These are phyloP conservation scores for Russula emetica DNA, from an alignment of 768 basidiomycete genomes.

Conservation along the genomic window DNA sequence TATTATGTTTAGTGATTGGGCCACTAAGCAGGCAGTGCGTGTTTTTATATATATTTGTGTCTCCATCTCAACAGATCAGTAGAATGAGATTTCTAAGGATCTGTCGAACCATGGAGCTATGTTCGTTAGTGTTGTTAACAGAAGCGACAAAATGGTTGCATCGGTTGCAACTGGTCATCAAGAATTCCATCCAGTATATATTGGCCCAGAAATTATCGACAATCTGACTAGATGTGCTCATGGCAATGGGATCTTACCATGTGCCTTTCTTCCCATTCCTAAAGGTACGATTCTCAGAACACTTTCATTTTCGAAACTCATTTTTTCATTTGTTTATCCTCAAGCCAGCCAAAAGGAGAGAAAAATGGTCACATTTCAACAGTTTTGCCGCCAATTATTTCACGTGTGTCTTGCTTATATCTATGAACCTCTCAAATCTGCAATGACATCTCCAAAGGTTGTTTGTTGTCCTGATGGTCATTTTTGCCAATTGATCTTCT, in stretches of 20 bases:
- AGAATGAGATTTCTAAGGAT: not conserved
- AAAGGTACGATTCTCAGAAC: not conserved
- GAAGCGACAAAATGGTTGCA: not conserved
- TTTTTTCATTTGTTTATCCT: not conserved
- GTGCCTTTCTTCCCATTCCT: constrained; percentile 1
- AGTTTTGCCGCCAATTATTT: not conserved
- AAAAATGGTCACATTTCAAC: not conserved
- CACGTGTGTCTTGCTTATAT: not conserved
- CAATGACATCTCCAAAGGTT: not conserved
- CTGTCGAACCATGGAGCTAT: not conserved
- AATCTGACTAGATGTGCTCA: not conserved
- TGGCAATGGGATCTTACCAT: not conserved
- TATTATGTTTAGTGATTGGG: not conserved
- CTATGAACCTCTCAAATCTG: not conserved
- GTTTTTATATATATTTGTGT: not conserved
- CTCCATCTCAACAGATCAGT: not conserved
- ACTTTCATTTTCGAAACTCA: not conserved
- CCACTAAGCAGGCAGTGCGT: not conserved
- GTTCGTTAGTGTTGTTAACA: not conserved
- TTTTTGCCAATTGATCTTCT: constrained; percentile 32
- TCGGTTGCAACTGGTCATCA: not conserved
- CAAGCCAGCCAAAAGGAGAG: not conserved
- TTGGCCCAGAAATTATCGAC: not conserved
- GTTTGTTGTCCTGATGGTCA: constrained; percentile 34
- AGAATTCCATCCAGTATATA: not conserved